Base-by-base conservation (phyloP, 106 monocot genomes). In the Apostasia shenzhenica region DNA sequence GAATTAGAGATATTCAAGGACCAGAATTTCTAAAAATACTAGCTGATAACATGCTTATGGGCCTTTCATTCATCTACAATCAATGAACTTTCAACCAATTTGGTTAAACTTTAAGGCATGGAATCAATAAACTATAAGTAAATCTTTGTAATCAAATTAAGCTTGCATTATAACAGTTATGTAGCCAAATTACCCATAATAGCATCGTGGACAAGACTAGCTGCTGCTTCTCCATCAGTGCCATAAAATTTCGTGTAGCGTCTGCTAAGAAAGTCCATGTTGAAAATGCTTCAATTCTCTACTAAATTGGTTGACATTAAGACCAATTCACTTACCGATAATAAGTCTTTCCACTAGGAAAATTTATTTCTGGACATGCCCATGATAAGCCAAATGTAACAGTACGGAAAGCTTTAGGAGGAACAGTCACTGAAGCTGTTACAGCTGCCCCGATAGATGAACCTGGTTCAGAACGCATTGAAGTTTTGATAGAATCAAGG, bases 241-340 rank as follows among this genome's bases (percentile, higher is more conserved):
- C 97, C 92, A 87, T 99, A 90, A 79, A 99, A 90, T 81, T 84
- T 87, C 11, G 92, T 90, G 66, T 99, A 99, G 6, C 92, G 84
- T 68, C 97, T 99, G 86, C 57, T 67, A 66, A 72, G 40, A 0
- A 42, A 59, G 39, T 59, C 38, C 10, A 9, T 61, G 37, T 53
- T 3, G 53, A 12, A 38, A 61, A 57, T 55, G 70, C 43, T 54
- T 62, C 37, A 72, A 48, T 50, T 1, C 10, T 45, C 12, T 2
- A 45, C 45, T n/a, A 6, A 45, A 63, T 2, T 63, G 26, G 6
- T 41, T 59, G 59, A 38, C 38, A 41, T 41, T 59, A 41, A 59
- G 68, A 59, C 10, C 48, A 10, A 41, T 42, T 44, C 45, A 45
- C 63, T 71, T 51, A 92, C 97, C 92, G 84, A 66, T 80, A 80